phyloP scores from a whole-genome alignment of 768 basidiomycete genomes.

The Naematelia encephala region DNA sequence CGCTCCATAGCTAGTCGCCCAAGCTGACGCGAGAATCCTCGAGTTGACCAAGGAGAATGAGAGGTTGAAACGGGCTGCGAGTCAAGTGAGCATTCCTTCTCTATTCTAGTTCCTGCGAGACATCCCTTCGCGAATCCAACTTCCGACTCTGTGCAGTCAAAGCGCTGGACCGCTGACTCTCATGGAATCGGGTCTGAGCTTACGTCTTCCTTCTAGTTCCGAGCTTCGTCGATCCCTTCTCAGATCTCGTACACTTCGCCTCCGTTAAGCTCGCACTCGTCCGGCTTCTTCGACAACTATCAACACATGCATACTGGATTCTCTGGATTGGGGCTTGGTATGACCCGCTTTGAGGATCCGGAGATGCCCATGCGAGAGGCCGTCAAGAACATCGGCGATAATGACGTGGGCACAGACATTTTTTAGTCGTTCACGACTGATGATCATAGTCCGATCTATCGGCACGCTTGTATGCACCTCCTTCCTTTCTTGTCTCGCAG shows the following conservation, averaged over 20 bases:
- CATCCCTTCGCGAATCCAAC: no score
- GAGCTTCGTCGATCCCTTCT: neutral
- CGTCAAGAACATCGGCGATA: neutral
- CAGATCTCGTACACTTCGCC: neutral
- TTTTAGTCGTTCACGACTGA: neutral
- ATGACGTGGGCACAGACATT: slow-evolving; percentile 1
- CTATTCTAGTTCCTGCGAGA: no score
- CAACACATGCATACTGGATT: slow-evolving; percentile 9
- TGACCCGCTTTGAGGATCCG: slow-evolving; percentile 13
- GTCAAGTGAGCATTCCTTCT: slow-evolving; percentile 2
- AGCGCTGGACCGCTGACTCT: neutral
- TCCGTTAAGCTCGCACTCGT: neutral
- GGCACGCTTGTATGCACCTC: slow-evolving; percentile 5
- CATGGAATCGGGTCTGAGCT: no score
- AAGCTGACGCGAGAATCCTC: slow-evolving; percentile 21
- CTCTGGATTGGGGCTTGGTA: slow-evolving; percentile 7
- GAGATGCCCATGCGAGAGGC: slow-evolving; percentile 5
- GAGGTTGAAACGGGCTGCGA: slow-evolving; percentile 11
- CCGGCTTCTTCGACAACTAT: slow-evolving; percentile 14
- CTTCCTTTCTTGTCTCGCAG: slow-evolving; percentile 8
- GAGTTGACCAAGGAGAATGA: slow-evolving; percentile 32
- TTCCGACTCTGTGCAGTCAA: no score
- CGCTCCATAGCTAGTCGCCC: slow-evolving; percentile 19
- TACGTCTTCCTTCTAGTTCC: neutral
- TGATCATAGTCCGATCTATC: neutral